Evolutionary conservation across 768 basidiomycete species (phyloP).

Genomic region (Leccinum boreale): DNA sequence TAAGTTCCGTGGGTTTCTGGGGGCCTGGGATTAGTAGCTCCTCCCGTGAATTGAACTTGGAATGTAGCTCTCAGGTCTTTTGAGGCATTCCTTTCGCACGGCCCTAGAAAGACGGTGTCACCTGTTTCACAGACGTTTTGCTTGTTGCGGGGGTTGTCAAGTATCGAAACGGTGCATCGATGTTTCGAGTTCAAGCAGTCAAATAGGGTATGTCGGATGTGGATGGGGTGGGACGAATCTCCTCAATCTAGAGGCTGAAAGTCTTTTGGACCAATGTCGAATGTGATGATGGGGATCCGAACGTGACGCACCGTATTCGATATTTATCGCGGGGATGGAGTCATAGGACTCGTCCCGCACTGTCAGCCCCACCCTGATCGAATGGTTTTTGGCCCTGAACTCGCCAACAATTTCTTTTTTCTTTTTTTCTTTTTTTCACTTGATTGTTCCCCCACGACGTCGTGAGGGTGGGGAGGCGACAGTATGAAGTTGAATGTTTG

Average conservation of each 20-base stretch:
- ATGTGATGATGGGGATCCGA: background rate
- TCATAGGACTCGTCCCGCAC: background rate
- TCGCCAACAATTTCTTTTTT: background rate
- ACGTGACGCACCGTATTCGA: background rate
- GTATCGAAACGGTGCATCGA: background rate
- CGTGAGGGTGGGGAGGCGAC: background rate
- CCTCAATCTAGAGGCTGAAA: background rate
- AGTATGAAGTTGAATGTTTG: background rate
- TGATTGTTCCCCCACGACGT: background rate
- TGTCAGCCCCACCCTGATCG: constrained; percentile 27
- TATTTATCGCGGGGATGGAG: background rate
- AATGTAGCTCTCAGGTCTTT: background rate
- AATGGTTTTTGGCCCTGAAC: background rate
- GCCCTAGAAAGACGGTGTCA: too few relatives aligned
- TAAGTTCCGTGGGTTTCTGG: background rate
- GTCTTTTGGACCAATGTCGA: background rate
- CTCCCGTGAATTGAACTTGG: background rate
- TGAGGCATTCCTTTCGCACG: background rate
- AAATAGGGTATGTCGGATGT: background rate
- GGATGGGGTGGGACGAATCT: background rate
- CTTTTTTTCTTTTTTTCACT: background rate
- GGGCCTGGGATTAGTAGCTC: background rate
- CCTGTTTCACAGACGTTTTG: constrained; percentile 4
- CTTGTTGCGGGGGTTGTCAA: constrained; percentile 1
- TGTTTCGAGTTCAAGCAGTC: background rate